These are phyloP conservation scores for Colletotrichum sp. DNA, from an alignment of 2,329 filamentous ascomycete species.

Conservation along the genomic window DNA sequence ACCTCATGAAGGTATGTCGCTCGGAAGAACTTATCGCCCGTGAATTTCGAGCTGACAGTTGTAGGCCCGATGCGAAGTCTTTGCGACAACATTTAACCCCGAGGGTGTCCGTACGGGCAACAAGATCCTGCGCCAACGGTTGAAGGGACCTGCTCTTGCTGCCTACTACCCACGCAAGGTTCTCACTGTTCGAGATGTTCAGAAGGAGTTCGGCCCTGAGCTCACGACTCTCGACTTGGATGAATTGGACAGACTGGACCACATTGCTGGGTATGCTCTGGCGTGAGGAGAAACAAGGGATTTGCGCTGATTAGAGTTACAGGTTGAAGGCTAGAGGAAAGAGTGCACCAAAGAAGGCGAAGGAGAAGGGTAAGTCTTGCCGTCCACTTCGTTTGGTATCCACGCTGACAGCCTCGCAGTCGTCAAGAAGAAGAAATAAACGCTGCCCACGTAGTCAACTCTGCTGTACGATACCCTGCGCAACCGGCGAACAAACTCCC, in stretches of 20 bases:
- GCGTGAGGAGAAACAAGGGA: background rate
- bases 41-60: background rate
- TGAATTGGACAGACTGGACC: slow-evolving; percentile 81
- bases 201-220: slow-evolving; percentile 69
- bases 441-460: background rate
- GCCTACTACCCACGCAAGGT: slow-evolving; percentile 87
- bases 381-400: background rate
- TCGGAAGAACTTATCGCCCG: background rate
- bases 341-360: slow-evolving; percentile 89
- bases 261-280: slow-evolving; percentile 65
- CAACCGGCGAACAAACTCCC: background rate
- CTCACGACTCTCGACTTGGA: slow-evolving; percentile 75
- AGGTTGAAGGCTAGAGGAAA: slow-evolving; percentile 84
- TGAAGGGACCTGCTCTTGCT: slow-evolving; percentile 81
- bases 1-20: slow-evolving; percentile 76
- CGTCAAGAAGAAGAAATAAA: slow-evolving; percentile 46
- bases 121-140: slow-evolving; percentile 87
- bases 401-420: slow-evolving; percentile 35
- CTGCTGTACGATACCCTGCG: slow-evolving; percentile 16
- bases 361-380: slow-evolving; percentile 40
- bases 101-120: slow-evolving; percentile 82
- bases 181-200: slow-evolving; percentile 75
- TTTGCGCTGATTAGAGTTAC: slow-evolving; percentile 15
- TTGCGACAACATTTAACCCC: slow-evolving; percentile 91
- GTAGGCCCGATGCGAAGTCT: slow-evolving; percentile 89